phyloP scores from a whole-genome alignment of 2,329 filamentous ascomycete genomes.

The Colletotrichum spaethianum region DNA sequence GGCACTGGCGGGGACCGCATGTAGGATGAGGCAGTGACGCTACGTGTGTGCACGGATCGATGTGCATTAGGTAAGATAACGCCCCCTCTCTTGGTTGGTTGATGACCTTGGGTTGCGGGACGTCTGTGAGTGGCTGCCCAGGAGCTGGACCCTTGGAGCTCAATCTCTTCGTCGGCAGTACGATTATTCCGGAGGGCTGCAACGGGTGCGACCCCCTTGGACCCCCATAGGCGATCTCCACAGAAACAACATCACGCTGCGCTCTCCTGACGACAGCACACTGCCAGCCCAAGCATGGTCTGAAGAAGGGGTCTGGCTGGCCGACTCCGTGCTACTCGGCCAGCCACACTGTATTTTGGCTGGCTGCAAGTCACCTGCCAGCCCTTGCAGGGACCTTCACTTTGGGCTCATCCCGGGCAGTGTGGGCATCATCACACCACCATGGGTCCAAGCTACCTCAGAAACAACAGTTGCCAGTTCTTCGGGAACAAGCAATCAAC shows the following conservation, averaged over 20 bases:
- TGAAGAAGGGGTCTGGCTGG: not conserved
- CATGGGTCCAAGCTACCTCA: constrained; percentile 9
- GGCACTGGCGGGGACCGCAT: constrained; percentile 20
- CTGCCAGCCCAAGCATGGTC: not conserved
- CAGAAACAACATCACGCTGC: not conserved
- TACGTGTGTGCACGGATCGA: constrained; percentile 13
- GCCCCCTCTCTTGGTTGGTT: not conserved
- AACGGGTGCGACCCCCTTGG: not conserved
- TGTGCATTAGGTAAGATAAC: constrained; percentile 35
- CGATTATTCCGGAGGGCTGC: constrained; percentile 28
- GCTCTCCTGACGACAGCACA: constrained; percentile 10
- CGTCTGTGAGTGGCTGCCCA: constrained; percentile 9
- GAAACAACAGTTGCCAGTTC: constrained; percentile 17
- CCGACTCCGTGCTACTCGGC: not conserved
- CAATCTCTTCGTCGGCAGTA: constrained; percentile 35
- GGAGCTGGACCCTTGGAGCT: constrained; percentile 33
- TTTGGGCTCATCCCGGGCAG: constrained; percentile 12
- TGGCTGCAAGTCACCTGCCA: constrained; percentile 28
- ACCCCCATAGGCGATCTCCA: constrained; percentile 33
- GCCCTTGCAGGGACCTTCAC: constrained; percentile 22
- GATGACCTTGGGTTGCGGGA: not conserved
- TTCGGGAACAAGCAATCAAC: constrained; percentile 7
- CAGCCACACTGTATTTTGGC: constrained; percentile 22
- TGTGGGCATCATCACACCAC: constrained; percentile 37
- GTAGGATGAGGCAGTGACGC: constrained; percentile 1